Evolutionary conservation across 2,329 filamentous ascomycete genomes (phyloP).

Genomic region (Penicillium griseofulvum): DNA sequence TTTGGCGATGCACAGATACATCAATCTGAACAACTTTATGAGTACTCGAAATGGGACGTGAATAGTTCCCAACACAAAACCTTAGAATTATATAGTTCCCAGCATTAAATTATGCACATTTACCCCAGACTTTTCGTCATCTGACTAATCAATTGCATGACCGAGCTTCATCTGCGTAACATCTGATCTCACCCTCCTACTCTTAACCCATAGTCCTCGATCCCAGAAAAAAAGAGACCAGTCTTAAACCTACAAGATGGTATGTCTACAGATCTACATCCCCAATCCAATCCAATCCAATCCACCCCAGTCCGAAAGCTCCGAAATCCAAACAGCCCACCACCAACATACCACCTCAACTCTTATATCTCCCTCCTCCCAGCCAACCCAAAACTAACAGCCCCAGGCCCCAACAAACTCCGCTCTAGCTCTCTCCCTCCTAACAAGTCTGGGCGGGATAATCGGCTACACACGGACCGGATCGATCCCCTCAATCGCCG

Average conservation of each 20-base stretch:
- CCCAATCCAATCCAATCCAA: background rate
- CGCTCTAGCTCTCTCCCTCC: constrained; percentile 72
- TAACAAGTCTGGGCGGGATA: constrained; percentile 84
- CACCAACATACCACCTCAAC: background rate
- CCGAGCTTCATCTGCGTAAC: background rate
- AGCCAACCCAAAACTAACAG: background rate
- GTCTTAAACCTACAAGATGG: constrained; percentile 18
- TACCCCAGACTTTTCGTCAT: constrained; percentile 8
- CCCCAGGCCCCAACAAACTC: constrained; percentile 51
- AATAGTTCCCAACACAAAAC: too few species aligned
- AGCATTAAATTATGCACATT: constrained; percentile 1
- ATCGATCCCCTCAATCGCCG: constrained; percentile 81
- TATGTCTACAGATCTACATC: constrained; percentile 1
- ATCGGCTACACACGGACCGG: constrained; percentile 82
- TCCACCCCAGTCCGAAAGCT: background rate
- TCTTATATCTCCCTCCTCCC: too few species aligned
- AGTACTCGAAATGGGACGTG: too few species aligned
- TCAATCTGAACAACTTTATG: background rate
- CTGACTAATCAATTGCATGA: constrained; percentile 10
- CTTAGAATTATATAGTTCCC: background rate
- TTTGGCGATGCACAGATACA: background rate
- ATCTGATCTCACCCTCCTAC: background rate
- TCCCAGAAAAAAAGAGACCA: background rate
- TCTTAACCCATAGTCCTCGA: background rate
- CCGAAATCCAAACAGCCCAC: background rate